Evolutionary conservation across 768 basidiomycete species (phyloP), one percentile per base, ranked within the genome.

Genomic region (Rhodotorula graminis): DNA sequence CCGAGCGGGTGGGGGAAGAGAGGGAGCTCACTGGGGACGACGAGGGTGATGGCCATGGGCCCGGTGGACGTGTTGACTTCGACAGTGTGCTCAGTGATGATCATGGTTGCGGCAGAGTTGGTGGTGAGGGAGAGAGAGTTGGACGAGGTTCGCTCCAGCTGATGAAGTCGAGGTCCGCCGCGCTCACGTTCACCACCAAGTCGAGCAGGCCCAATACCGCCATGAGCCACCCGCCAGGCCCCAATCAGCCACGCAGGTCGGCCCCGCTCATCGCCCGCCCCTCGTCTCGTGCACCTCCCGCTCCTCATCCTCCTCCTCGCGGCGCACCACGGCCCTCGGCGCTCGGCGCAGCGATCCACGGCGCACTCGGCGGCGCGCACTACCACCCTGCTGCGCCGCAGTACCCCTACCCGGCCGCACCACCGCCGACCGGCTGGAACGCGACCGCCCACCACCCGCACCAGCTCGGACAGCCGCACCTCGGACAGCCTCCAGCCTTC

Each of bases 41-140:
- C 78, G 64, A 82, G 58, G 75, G 78, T 81, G 66, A 82, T 78
- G 29, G 80, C 69, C 76, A 83, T 81, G 1, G 80, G 79, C 3
- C 80, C 81, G 2, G 77, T 75, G 49, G 66, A 49, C 15, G 82
- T 82, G 33, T 78, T 71, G 14, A 83, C 78, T 65, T 80, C 80
- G 18, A 70, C 66, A 71, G 81, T 77, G 27, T 80, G 79, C 40
- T 80, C 76, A 61, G 82, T 80, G 78, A 83, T 81, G 52, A 82
- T 76, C 83, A 83, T 77, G 18, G 3, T 59, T 25, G 12, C 8
- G 21, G 7, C 40, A 10, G 21, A 9, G 58, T 23, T 23, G 23
- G 37, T 25, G 23, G 19, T 10, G 15, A 27, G 37, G 19, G 14
- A 14, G 3, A 25, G 2, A 21, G 37, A 27, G 29, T 8, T 9